Evolutionary conservation across 805 yeast species (phyloP).

Genomic region (Candida vaughaniae): DNA sequence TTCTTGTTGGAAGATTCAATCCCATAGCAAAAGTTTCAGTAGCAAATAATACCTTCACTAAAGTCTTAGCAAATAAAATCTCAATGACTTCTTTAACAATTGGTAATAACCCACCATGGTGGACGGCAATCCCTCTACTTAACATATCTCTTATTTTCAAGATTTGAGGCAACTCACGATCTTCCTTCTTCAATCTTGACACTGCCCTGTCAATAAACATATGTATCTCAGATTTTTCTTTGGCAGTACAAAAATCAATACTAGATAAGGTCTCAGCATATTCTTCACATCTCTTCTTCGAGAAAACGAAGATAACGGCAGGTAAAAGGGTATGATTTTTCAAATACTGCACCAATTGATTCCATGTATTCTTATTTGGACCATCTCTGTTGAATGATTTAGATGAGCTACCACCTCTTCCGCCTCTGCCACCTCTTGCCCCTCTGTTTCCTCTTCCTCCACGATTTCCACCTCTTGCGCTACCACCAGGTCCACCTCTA

Average conservation of each 20-base stretch:
- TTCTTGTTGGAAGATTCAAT: constrained; percentile 90
- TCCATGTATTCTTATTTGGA: constrained; percentile 80
- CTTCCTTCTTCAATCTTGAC: constrained; percentile 83
- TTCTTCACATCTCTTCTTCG: constrained; percentile 90
- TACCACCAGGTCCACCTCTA: constrained; percentile 43
- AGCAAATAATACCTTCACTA: constrained; percentile 89
- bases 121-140: constrained; percentile 91
- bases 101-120: constrained; percentile 91
- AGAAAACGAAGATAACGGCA: constrained; percentile 89
- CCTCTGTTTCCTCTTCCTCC: constrained; percentile 39
- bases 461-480: constrained; percentile 46
- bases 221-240: constrained; percentile 86
- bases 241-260: constrained; percentile 77
- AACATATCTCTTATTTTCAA: constrained; percentile 76
- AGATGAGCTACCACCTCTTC: constrained; percentile 15
- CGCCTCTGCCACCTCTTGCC: constrained; percentile 37
- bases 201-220: constrained; percentile 92
- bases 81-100: constrained; percentile 93
- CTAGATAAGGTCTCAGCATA: constrained; percentile 78
- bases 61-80: constrained; percentile 80
- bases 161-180: constrained; percentile 91
- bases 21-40: constrained; percentile 99
- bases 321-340: constrained; percentile 74
- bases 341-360: constrained; percentile 66
- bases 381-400: constrained; percentile 41